phyloP scores from a whole-genome alignment of 768 basidiomycete genomes.

The Kwoniella bestiolae region DNA sequence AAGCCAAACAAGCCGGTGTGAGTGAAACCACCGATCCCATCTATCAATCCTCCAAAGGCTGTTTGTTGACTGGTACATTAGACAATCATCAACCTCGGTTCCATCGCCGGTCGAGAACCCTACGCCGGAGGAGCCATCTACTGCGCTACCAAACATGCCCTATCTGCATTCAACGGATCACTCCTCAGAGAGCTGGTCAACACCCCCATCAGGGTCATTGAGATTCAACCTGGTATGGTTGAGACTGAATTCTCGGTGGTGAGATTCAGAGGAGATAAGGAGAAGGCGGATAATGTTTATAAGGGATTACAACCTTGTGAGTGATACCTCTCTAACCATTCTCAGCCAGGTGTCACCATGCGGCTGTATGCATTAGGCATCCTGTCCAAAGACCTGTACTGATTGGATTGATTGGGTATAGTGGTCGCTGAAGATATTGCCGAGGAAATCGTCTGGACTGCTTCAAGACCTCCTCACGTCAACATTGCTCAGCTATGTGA shows the following conservation, averaged over 20 bases:
- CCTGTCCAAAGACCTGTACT: neutral
- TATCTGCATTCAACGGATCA: conserved; percentile 81
- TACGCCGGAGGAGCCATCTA: conserved; percentile 89
- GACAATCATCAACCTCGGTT: conserved; percentile 94
- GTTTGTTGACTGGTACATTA: conserved; percentile 5
- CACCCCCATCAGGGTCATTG: conserved; percentile 89
- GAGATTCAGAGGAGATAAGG: conserved; percentile 82
- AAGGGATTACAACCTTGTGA: conserved; percentile 81
- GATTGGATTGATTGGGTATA: conserved; percentile 50
- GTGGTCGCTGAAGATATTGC: conserved; percentile 86
- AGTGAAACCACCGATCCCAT: conserved; percentile 38
- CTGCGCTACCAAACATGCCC: conserved; percentile 73
- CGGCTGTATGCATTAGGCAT: neutral
- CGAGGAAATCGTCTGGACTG: conserved; percentile 97
- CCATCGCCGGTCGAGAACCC: conserved; percentile 83
- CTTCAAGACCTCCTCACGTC: conserved; percentile 86
- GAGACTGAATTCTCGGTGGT: conserved; percentile 87
- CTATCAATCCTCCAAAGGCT: neutral
- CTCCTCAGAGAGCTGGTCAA: conserved; percentile 85
- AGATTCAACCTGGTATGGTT: conserved; percentile 94
- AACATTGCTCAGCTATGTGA: conserved; percentile 64
- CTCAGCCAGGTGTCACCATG: neutral
- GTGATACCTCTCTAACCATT: conserved; percentile 42
- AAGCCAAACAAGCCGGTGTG: conserved; percentile 51
- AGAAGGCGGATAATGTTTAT: conserved; percentile 86